Evolutionary conservation across 306 rosid genomes (phyloP), one percentile per base, ranked within the genome.

Genomic region (Prinsepia uniflora): DNA sequence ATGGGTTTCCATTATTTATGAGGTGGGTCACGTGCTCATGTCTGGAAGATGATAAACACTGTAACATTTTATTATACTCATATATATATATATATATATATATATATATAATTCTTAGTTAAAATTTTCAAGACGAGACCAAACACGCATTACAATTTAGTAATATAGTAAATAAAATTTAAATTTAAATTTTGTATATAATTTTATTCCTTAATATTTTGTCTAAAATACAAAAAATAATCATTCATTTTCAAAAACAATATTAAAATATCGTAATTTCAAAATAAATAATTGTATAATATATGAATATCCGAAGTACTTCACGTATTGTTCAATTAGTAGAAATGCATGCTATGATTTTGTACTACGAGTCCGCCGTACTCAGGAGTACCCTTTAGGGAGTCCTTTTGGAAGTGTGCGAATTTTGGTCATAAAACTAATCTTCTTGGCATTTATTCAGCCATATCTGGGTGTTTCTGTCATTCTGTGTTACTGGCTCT

Each of bases 11-110:
- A 83, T 73, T 60, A 76, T 76, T 79, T 59, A 65, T 22, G 74
- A 82, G 72, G 74, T 54, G 80, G 80, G 73, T 61, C 86, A 76
- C 82, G 65, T 73, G 86, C 72, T n/a, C 6, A 17, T 70, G 81
- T 80, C 73, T 34, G 68, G 76, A 10, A 71, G 74, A 70, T 30
- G 76, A 70, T 66, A 4, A 30, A 57, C 65, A 72, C 55, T 41
- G 10, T 0, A 56, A 5, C 6, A 6, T 18, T 40, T 8, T 59
- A 45, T 20, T 11, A 7, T 44, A 44, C 39, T 13, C 10, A 47
- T 3, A 7, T 39, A 19, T 42, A 24, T 24, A 24, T n/a, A n/a
- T n/a, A 47, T 3, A 7, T 39, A 19, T 42, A 24, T 24, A 24
- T n/a, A n/a, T n/a, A n/a, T n/a, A n/a, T n/a, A n/a, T n/a, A n/a